Evolutionary conservation across 805 yeast species (phyloP), one percentile per base, ranked within the genome.

Genomic region (Scheffersomyces amazonensis): DNA sequence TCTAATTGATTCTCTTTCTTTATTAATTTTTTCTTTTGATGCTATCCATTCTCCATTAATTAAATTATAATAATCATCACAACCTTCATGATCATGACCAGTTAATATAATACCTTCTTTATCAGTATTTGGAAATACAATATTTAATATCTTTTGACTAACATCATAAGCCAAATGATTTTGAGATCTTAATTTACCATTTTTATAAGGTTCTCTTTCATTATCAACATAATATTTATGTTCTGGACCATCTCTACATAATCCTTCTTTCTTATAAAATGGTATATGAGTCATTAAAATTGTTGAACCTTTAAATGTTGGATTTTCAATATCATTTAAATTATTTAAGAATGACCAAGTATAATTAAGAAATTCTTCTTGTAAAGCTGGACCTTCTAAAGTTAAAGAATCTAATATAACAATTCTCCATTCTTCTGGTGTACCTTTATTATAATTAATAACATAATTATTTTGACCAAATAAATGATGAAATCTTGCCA

Each of bases 11-110:
- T 56, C 52, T 30, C 61, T 50, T 7, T 43, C 44, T 1, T 33
- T 31, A 10, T 39, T 33, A 1, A 47, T 48, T 29, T 57, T 55
- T 3, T 56, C 52, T 45, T 76, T 79, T 0, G 76, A 58, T 0
- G 89, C 85, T 5, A 59, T 69, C 95, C 95, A 85, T 13, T 66
- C 61, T 4, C 69, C 71, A 15, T 55, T 53, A 1, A 46, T 44
- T 31, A 46, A 49, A 54, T 75, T 78, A 57, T 85, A 87, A 58
- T 74, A 71, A 25, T 81, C 76, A 48, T 80, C 82, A 56, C 99
- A 93, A 1, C 99, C 99, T 47, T 83, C 90, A 54, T 93, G 99
- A 55, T 93, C 99, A 62, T 93, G 99, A 1, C 99, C 99, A 0
- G 96, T 87, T 30, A 91, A 63, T 3, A 93, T 79, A 8, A 91